phyloP scores from a whole-genome alignment of 2,329 filamentous ascomycete genomes.

The Penicillium hesseltinei region DNA sequence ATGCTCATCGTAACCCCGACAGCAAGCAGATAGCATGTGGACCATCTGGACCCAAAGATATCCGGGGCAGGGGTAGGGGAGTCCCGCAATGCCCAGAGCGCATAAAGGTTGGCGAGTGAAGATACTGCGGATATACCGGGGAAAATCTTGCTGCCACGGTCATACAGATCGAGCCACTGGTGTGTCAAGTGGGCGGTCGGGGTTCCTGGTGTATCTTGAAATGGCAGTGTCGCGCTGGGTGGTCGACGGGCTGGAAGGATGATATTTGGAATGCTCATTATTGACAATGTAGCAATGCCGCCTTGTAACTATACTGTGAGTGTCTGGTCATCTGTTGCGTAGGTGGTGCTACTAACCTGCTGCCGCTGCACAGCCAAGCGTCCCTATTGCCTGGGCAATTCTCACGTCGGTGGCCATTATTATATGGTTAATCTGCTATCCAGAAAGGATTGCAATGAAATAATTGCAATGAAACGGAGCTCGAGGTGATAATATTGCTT shows the following conservation, averaged over 20 bases:
- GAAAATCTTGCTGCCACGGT: constrained; percentile 55
- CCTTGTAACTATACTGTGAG: constrained; percentile 14
- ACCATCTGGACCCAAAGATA: constrained; percentile 12
- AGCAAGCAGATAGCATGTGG: constrained; percentile 25
- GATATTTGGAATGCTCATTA: constrained; percentile 23
- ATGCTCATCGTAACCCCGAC: constrained; percentile 23
- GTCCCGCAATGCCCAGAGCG: constrained; percentile 26
- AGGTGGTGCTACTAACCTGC: constrained; percentile 2
- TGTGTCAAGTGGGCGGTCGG: constrained; percentile 27
- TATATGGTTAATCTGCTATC: background rate
- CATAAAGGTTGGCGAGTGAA: constrained; percentile 50
- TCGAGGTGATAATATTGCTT: background rate
- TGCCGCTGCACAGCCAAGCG: constrained; percentile 7
- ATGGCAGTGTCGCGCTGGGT: constrained; percentile 1
- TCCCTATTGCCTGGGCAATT: constrained; percentile 13
- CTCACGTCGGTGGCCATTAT: constrained; percentile 5
- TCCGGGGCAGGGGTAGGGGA: constrained; percentile 7
- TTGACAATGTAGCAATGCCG: constrained; percentile 26
- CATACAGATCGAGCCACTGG: constrained; percentile 32
- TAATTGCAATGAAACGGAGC: background rate
- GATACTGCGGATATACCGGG: constrained; percentile 54
- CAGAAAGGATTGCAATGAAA: background rate
- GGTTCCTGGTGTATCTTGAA: constrained; percentile 16
- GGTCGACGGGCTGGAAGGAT: constrained; percentile 18
- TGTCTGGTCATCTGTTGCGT: background rate